Evolutionary conservation across 2,329 filamentous ascomycete species (phyloP).

Genomic region (Leptodontidium sp.): DNA sequence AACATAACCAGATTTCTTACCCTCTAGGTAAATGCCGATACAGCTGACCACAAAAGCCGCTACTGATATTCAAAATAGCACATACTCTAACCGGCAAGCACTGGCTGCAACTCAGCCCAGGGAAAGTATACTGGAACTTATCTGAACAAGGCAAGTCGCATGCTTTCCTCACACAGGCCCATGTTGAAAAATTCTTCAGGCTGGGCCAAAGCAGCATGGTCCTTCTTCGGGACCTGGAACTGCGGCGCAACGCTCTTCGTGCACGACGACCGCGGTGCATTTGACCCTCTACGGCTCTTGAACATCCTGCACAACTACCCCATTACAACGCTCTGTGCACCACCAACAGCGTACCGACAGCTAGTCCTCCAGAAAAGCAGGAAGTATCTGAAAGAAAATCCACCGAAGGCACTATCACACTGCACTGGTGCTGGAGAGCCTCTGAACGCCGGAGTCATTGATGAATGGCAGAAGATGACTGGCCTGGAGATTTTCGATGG

Average conservation of each 20-base stretch:
- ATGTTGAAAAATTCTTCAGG: conserved; percentile 32
- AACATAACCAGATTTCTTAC: conserved; percentile 52
- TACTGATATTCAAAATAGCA: conserved; percentile 33
- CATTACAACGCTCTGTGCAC: conserved; percentile 52
- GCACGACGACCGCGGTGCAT: conserved; percentile 49
- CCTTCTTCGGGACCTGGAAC: conserved; percentile 52
- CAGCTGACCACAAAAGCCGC: neutral
- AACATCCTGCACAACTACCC: conserved; percentile 49
- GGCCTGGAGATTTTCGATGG: conserved; percentile 51
- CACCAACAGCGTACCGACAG: conserved; percentile 52
- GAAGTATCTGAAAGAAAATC: conserved; percentile 41
- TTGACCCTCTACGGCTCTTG: conserved; percentile 45
- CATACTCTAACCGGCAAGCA: conserved; percentile 51
- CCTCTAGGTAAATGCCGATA: conserved; percentile 44
- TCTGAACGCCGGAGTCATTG: conserved; percentile 51
- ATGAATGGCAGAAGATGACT: conserved; percentile 48
- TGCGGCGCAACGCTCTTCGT: conserved; percentile 52
- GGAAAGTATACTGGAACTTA: conserved; percentile 51
- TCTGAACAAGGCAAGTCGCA: conserved; percentile 48
- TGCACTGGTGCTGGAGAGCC: conserved; percentile 52
- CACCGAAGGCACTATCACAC: conserved; percentile 46
- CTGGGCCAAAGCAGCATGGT: conserved; percentile 54
- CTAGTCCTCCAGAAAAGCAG: conserved; percentile 48
- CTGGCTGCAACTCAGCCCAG: conserved; percentile 49
- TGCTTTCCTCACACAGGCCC: neutral